These are phyloP conservation scores for Coemansia sp. DNA, from an alignment of 192 early-diverging fungal genomes.

Conservation along the genomic window DNA sequence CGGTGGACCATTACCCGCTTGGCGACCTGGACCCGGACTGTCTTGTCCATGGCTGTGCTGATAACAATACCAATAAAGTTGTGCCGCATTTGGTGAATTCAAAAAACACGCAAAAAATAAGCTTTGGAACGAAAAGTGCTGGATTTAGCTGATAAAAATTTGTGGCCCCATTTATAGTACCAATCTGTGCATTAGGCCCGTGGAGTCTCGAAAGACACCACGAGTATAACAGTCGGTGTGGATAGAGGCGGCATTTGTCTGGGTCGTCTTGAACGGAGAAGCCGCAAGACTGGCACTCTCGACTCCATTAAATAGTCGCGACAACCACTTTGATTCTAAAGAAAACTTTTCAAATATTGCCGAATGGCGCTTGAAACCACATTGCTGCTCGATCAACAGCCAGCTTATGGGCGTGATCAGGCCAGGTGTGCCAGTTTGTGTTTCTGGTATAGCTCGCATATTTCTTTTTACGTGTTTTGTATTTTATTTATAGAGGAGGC, in stretches of 20 bases:
- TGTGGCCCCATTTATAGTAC: slow-evolving; percentile 37
- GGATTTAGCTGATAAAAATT: background rate
- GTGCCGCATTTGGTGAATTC: slow-evolving; percentile 59
- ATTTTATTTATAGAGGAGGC: background rate
- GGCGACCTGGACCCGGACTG: slow-evolving; percentile 84
- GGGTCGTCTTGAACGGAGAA: slow-evolving; percentile 29
- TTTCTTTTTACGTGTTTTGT: background rate
- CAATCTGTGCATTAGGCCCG: slow-evolving; percentile 15
- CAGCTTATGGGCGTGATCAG: slow-evolving; percentile 4
- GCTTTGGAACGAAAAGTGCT: background rate
- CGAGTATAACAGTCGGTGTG: slow-evolving; percentile 27
- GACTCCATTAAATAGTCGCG: slow-evolving; percentile 21
- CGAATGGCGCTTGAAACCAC: background rate
- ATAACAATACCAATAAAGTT: slow-evolving; percentile 85
- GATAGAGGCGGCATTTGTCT: slow-evolving; percentile 39
- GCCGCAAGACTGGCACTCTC: slow-evolving; percentile 44
- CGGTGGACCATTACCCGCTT: slow-evolving; percentile 72
- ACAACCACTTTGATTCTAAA: slow-evolving; percentile 33
- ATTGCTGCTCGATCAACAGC: slow-evolving; percentile 1
- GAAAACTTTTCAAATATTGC: background rate
- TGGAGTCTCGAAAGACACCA: background rate
- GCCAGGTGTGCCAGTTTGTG: background rate
- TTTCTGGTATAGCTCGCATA: background rate
- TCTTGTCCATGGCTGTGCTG: slow-evolving; percentile 85
- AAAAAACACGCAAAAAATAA: background rate